Conservation (phyloP, 1,284 basidiomycete species). For the Mycena sp. region DNA sequence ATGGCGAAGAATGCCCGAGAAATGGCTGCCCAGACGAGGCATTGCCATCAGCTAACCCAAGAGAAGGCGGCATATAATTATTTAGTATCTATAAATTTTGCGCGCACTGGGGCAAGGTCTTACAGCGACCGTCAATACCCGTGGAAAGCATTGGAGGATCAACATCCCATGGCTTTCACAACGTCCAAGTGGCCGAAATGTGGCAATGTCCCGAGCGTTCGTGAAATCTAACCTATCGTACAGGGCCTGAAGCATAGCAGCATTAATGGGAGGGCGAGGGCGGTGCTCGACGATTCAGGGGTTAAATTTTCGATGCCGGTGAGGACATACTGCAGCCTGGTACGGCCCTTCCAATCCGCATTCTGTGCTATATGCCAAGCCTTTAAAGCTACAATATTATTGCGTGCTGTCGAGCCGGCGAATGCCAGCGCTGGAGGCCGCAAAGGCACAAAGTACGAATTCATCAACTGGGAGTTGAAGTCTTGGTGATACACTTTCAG, state of each 20-base stretch:
- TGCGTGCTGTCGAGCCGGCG: not conserved
- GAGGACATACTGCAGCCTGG: constrained; percentile 33
- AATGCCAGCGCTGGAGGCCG: not conserved
- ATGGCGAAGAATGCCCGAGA: no score
- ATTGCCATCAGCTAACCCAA: no score
- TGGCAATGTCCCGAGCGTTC: constrained; percentile 32
- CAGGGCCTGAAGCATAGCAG: constrained; percentile 33
- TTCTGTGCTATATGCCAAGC: constrained; percentile 41
- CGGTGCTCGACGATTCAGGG: constrained; percentile 31
- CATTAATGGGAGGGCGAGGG: constrained; percentile 31
- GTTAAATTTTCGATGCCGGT: constrained; percentile 35
- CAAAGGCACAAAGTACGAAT: not conserved
- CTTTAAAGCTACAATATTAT: constrained; percentile 34
- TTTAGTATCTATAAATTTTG: no score
- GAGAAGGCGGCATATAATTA: no score
- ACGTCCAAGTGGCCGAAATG: no score
- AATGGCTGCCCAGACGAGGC: no score
- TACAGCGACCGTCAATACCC: no score
- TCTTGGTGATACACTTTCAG: not conserved
- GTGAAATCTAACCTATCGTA: constrained; percentile 28
- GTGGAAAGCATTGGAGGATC: no score
- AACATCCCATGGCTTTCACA: no score
- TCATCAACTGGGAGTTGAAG: not conserved
- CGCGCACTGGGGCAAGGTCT: no score
- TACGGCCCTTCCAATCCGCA: constrained; percentile 35